These are phyloP conservation scores for Datura wrightii DNA, from an alignment of 257 asterid species.

Conservation along the genomic window DNA sequence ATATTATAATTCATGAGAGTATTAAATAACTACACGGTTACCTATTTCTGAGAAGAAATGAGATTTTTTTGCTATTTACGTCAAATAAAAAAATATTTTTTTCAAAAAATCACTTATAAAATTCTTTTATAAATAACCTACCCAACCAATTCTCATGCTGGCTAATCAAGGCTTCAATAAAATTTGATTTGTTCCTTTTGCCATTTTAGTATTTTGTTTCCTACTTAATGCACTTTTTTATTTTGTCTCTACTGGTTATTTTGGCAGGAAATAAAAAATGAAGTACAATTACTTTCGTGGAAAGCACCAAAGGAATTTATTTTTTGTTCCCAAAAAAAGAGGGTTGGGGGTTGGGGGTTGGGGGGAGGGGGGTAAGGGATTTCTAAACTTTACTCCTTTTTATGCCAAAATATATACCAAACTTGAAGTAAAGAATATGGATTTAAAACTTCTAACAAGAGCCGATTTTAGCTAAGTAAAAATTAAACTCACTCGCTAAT, in stretches of 20 bases:
- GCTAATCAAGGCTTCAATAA: neutral
- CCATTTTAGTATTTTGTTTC: neutral
- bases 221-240: neutral
- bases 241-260: neutral
- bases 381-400: slow-evolving; percentile 7
- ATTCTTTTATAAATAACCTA: too few relatives aligned
- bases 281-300: neutral
- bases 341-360: too few relatives aligned
- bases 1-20: neutral
- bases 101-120: too few relatives aligned
- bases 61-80: too few relatives aligned
- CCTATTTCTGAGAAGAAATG: too few relatives aligned
- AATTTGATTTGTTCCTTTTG: neutral
- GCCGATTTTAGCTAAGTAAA: neutral
- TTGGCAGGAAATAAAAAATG: neutral
- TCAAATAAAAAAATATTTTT: too few relatives aligned
- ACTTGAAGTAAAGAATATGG: neutral
- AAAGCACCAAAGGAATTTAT: neutral
- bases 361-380: too few relatives aligned
- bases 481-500: neutral
- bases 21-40: neutral
- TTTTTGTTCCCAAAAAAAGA: too few relatives aligned
- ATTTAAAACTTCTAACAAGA: too few relatives aligned
- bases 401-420: neutral
- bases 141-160: too few relatives aligned